Evolutionary conservation across 1,139 yeast species (phyloP).

Genomic region (Suhomyces ambrosiae): DNA sequence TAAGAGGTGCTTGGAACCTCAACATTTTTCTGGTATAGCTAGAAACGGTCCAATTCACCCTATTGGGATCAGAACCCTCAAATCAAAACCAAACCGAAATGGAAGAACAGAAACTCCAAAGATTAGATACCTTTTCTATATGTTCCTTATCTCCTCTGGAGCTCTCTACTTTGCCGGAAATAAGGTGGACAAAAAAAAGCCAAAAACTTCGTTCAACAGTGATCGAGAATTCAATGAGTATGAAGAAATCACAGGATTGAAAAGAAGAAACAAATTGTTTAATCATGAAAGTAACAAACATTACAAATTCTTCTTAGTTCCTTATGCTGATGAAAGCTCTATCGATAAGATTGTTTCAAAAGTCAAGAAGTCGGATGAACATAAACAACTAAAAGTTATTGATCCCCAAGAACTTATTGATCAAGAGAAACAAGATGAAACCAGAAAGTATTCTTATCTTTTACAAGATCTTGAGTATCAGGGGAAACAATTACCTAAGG

Average conservation of each 20-base stretch:
- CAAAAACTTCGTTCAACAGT: constrained; percentile 51
- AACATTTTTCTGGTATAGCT: too few relatives aligned
- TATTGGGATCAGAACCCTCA: constrained; percentile 5
- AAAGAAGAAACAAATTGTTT: constrained; percentile 53
- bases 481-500: constrained; percentile 52
- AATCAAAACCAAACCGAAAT: constrained; percentile 1
- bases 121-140: constrained; percentile 50
- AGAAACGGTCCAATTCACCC: too few relatives aligned
- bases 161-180: constrained; percentile 55
- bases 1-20: not conserved
- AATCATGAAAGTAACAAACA: constrained; percentile 28
- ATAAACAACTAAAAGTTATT: constrained; percentile 47
- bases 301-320: constrained; percentile 48
- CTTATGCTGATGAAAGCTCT: constrained; percentile 32
- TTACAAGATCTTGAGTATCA: constrained; percentile 41
- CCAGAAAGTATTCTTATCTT: constrained; percentile 43
- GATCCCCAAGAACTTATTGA: constrained; percentile 49
- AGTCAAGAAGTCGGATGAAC: constrained; percentile 18
- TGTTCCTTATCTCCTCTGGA: constrained; percentile 54
- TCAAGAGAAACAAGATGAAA: constrained; percentile 42
- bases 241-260: constrained; percentile 54
- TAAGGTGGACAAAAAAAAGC: constrained; percentile 49
- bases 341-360: constrained; percentile 23
- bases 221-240: constrained; percentile 61
- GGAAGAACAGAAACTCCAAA: constrained; percentile 37